phyloP scores from a whole-genome alignment of 1,284 basidiomycete genomes.

The Fistulinella cinereoalba region DNA sequence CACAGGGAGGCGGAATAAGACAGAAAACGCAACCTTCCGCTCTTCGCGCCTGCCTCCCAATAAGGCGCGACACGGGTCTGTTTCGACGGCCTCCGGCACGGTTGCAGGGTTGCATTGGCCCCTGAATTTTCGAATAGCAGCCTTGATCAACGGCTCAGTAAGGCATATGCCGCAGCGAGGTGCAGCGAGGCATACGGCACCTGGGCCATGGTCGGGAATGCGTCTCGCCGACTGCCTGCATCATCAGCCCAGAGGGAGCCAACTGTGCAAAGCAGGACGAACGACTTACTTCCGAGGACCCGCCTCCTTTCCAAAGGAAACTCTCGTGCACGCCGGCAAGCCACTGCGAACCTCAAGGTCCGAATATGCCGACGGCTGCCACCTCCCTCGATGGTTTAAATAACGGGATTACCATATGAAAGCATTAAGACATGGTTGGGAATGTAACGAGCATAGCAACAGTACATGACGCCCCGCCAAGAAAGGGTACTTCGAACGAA shows the following conservation, averaged over 20 bases:
- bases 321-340: constrained; percentile 10
- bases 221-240: constrained; percentile 1
- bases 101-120: constrained; percentile 6
- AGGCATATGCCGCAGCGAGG: constrained; percentile 10
- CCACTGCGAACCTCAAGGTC: constrained; percentile 10
- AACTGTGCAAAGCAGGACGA: constrained; percentile 4
- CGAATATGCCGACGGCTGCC: constrained; percentile 2
- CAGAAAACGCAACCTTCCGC: constrained; percentile 12
- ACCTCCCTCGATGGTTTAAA: constrained; percentile 23
- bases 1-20: constrained; percentile 6
- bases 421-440: constrained; percentile 36
- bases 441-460: constrained; percentile 35
- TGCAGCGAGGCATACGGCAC: constrained; percentile 7
- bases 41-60: constrained; percentile 9
- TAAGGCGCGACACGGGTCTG: constrained; percentile 15
- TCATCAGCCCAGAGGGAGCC: constrained; percentile 3
- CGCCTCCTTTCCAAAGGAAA: constrained; percentile 4
- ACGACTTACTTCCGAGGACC: constrained; percentile 14
- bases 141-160: constrained; percentile 9
- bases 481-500: constrained; percentile 30
- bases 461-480: constrained; percentile 33
- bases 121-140: constrained; percentile 8
- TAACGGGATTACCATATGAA: constrained; percentile 36
- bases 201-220: constrained; percentile 11
- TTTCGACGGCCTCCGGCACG: constrained; percentile 9